These are phyloP conservation scores for Phytophthora multivora DNA, from an alignment of 352 stramenopile genomes.

Conservation along the genomic window DNA sequence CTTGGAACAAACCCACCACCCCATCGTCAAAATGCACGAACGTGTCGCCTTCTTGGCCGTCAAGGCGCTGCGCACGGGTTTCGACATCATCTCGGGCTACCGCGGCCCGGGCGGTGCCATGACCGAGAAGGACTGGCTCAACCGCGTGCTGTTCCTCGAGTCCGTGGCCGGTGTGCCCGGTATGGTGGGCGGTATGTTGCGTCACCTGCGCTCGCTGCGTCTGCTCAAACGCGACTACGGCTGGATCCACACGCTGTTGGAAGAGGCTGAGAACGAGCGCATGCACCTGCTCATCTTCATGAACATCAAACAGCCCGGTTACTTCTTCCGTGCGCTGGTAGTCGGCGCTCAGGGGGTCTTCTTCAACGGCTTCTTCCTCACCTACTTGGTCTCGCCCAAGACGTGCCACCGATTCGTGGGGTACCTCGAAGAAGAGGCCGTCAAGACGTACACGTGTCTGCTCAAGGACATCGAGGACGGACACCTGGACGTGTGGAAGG, in stretches of 20 bases:
- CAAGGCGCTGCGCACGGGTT: constrained; percentile 46
- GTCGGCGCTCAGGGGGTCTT: constrained; percentile 89
- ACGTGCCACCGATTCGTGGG: constrained; percentile 93
- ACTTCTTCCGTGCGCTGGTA: constrained; percentile 79
- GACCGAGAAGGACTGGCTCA: constrained; percentile 68
- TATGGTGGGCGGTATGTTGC: constrained; percentile 75
- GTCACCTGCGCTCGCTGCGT: constrained; percentile 85
- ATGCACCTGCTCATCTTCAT: constrained; percentile 94
- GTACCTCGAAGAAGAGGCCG: constrained; percentile 93
- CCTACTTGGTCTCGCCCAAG: constrained; percentile 88
- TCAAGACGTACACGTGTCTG: constrained; percentile 92
- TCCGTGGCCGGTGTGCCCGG: constrained; percentile 78
- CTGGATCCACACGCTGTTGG: constrained; percentile 70
- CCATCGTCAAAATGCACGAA: constrained; percentile 39
- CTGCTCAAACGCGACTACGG: constrained; percentile 88
- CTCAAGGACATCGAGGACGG: constrained; percentile 88
- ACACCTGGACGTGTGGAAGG: constrained; percentile 79
- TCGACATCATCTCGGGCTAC: constrained; percentile 63
- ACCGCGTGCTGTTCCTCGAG: constrained; percentile 79
- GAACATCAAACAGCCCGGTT: constrained; percentile 85
- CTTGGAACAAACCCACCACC: constrained; percentile 46
- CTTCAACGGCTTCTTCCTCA: constrained; percentile 83
- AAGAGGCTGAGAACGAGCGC: constrained; percentile 95
- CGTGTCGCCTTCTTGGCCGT: constrained; percentile 44
- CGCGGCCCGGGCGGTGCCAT: constrained; percentile 62